Base-by-base conservation (phyloP, 495 filamentous ascomycete species). In the Hypoxylon lienhwacheense region DNA sequence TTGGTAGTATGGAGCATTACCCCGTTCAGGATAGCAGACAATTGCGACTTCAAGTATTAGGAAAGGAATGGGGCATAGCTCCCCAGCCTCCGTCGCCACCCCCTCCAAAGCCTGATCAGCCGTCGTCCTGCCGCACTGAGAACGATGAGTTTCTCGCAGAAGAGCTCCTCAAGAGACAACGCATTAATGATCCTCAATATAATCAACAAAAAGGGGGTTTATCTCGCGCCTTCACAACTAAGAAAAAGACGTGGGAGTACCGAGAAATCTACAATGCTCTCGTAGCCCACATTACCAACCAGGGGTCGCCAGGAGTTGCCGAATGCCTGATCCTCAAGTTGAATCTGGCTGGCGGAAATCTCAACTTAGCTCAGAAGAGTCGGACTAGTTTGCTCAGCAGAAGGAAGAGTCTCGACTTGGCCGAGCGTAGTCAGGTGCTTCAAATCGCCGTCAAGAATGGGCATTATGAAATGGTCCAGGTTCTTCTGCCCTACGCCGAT, bases 311-410 rank as follows among this genome's bases (percentile, higher is more conserved):
- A 5, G 73, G 69, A 1, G 74, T 79, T 25, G 75, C 76, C 42
- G 74, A 77, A 48, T 73, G 66, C 14, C 63, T 79, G 14, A 74
- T 79, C 32, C 59, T 53, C 3, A 79, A 71, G 65, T 58, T 79
- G 33, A 53, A 64, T 17, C 44, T 58, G 7, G 69, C 58, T 22
- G 76, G 76, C 14, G 74, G 74, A 4, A 70, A 77, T 34, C 32
- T 74, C 11, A 75, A 76, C 20, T 55, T 73, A 12, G 61, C 65
- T 6, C 59, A 68, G 29, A 75, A 71, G 61, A 70, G 59, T 36
- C 70, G 68, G 31, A 69, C 72, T 8, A 66, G 64, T 40, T 47
- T 77, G 6, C 62, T 79, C 7, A 70, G 60, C 25, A 57, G 76
- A 43, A 68, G 70, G 45, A 72, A 59, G 42, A 77, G 76, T 56